A percentile compares a stretch with the other conserved stretches of the same genome.
Evolutionary conservation across 2,329 filamentous ascomycete genomes (phyloP).

Genomic region (Beauveria sp.): DNA sequence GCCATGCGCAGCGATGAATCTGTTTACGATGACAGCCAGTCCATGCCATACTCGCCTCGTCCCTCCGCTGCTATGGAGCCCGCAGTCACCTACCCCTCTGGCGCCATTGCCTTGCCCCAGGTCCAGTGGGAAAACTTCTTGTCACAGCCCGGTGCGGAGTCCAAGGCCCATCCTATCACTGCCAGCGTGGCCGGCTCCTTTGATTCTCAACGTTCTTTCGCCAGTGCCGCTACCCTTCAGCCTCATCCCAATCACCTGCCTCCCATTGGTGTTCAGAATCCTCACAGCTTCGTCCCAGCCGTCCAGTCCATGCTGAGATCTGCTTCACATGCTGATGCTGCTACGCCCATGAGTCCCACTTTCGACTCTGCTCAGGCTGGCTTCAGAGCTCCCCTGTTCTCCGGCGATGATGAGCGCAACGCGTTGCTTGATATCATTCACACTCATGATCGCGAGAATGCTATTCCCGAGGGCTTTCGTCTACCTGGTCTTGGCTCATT

Average conservation of each 20-base stretch:
- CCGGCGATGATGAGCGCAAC: constrained; percentile 77
- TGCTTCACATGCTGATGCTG: constrained; percentile 60
- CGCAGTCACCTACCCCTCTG: constrained; percentile 66
- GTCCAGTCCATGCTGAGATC: constrained; percentile 68
- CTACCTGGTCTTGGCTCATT: constrained; percentile 72
- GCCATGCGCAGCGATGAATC: constrained; percentile 54
- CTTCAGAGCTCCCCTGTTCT: constrained; percentile 69
- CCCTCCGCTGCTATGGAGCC: constrained; percentile 68
- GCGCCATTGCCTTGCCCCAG: constrained; percentile 73
- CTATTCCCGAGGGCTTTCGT: constrained; percentile 82
- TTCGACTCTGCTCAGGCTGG: constrained; percentile 62
- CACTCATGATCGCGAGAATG: constrained; percentile 69
- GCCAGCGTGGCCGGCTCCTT: constrained; percentile 59
- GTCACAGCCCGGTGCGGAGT: constrained; percentile 59
- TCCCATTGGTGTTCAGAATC: constrained; percentile 57
- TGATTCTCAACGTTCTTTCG: constrained; percentile 59
- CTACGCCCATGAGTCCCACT: constrained; percentile 66
- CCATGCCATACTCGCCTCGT: constrained; percentile 66
- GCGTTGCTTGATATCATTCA: constrained; percentile 82
- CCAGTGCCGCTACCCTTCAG: constrained; percentile 48
- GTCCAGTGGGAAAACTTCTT: constrained; percentile 91
- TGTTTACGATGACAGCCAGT: constrained; percentile 48
- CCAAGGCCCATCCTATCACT: constrained; percentile 68
- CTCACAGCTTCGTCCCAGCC: constrained; percentile 54
- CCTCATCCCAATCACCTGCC: constrained; percentile 57